phyloP scores from a whole-genome alignment of 192 early-diverging fungal genomes.

The Podila minutissima region DNA sequence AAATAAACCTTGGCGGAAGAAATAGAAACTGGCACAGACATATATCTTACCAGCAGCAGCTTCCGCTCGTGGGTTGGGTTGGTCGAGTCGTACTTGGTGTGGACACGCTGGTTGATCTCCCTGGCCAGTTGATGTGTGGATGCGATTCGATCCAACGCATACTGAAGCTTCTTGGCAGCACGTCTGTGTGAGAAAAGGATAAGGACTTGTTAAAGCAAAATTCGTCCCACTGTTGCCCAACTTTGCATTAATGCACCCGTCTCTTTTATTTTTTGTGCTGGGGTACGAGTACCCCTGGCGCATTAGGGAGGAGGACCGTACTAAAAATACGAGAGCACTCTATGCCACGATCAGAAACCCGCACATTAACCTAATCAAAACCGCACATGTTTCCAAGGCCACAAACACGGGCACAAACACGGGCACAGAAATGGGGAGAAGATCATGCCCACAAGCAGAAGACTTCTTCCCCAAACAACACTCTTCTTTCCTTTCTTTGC shows the following conservation, averaged over 20 bases:
- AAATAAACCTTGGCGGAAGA: not conserved
- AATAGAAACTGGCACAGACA: not conserved
- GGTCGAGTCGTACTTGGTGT: conserved; percentile 68
- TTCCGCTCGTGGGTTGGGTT: conserved; percentile 69
- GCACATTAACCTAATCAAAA: not conserved
- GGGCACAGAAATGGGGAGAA: not conserved
- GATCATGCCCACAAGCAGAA: not conserved
- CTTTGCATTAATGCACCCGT: not conserved
- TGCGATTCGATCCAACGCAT: conserved; percentile 59
- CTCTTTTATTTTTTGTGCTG: too few species aligned
- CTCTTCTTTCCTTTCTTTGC: too few species aligned
- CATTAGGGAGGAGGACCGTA: not conserved
- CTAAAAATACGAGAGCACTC: not conserved
- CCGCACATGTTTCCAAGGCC: not conserved
- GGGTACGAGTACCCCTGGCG: too few species aligned
- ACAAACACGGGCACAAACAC: not conserved
- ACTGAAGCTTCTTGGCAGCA: conserved; percentile 62
- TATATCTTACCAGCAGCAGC: conserved; percentile 58
- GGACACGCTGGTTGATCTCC: conserved; percentile 68
- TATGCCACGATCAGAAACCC: not conserved
- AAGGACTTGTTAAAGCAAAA: not conserved
- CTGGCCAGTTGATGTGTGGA: conserved; percentile 61
- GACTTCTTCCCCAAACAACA: not conserved
- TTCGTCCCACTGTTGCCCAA: too few species aligned
- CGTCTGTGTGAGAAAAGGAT: conserved; percentile 38